A percentile compares a stretch with the other conserved stretches of the same genome.
phyloP scores from a whole-genome alignment of 2,329 filamentous ascomycete species.

The Neonectria faginata region DNA sequence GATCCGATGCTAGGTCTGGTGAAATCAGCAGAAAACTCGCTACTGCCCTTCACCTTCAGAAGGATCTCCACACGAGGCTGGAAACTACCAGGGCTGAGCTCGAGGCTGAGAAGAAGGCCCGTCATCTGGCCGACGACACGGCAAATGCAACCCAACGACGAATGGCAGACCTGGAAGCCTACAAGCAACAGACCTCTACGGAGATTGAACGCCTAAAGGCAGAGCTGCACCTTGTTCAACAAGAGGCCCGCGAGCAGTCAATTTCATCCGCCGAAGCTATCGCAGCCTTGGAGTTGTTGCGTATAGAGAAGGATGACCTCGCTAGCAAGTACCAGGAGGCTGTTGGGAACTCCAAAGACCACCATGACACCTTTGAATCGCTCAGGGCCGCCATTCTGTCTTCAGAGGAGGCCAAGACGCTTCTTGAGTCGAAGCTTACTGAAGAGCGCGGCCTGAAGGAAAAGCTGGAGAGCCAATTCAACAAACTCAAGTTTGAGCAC shows the following conservation, averaged over 20 bases:
- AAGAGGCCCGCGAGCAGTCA: slow-evolving; percentile 82
- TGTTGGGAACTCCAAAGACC: slow-evolving; percentile 74
- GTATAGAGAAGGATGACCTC: slow-evolving; percentile 87
- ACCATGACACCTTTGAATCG: slow-evolving; percentile 77
- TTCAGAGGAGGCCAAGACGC: slow-evolving; percentile 79
- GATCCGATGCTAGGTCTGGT: slow-evolving; percentile 65
- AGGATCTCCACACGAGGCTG: slow-evolving; percentile 81
- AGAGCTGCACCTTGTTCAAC: slow-evolving; percentile 84
- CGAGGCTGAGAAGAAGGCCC: slow-evolving; percentile 82
- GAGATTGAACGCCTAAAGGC: slow-evolving; percentile 88
- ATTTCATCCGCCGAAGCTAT: slow-evolving; percentile 82
- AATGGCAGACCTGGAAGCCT: slow-evolving; percentile 84
- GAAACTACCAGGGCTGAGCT: slow-evolving; percentile 77
- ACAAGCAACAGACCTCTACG: slow-evolving; percentile 83
- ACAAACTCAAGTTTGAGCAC: slow-evolving; percentile 82
- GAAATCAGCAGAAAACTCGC: slow-evolving; percentile 88
- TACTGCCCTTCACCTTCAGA: slow-evolving; percentile 80
- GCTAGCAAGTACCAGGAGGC: slow-evolving; percentile 75
- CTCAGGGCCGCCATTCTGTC: slow-evolving; percentile 82
- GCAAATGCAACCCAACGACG: slow-evolving; percentile 84
- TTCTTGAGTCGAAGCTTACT: slow-evolving; percentile 83
- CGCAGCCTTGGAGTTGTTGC: slow-evolving; percentile 78
- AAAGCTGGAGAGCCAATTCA: slow-evolving; percentile 79
- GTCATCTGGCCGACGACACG: slow-evolving; percentile 89
- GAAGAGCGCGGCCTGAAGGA: slow-evolving; percentile 85